Conservation (phyloP, 805 yeast genomes). For the Wickerhamomyces bovis region DNA sequence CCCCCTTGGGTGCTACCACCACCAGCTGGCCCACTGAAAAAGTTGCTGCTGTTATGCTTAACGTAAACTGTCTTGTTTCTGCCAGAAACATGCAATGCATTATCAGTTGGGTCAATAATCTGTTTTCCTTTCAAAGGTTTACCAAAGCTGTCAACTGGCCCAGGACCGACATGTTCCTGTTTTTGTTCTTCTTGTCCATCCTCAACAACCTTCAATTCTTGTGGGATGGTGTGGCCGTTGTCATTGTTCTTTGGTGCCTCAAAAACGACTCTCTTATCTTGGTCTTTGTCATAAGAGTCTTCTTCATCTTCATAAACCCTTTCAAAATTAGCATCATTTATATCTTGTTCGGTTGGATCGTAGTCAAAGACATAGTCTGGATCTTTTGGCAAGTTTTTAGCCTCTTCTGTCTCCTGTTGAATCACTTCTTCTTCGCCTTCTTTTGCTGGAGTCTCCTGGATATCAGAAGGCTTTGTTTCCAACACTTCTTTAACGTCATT, state of each 20-base stretch:
- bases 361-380: slow-evolving; percentile 7
- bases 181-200: not conserved
- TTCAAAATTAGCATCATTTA: not conserved
- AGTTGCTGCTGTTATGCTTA: not conserved
- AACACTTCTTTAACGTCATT: not conserved
- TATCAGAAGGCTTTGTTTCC: not conserved
- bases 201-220: not conserved
- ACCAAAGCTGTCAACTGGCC: not conserved
- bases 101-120: not conserved
- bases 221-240: not conserved
- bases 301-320: slow-evolving; percentile 1
- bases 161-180: not conserved
- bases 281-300: too few relatives aligned
- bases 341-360: not conserved
- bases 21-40: not conserved
- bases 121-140: not conserved
- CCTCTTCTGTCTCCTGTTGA: not conserved
- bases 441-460: not conserved
- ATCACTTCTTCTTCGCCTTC: not conserved
- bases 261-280: not conserved
- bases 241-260: not conserved
- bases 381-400: not conserved
- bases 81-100: not conserved
- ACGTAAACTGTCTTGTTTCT: not conserved
- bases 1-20: not conserved